These are phyloP conservation scores for Apostasia ramifera DNA, from an alignment of 106 monocot genomes.

Conservation along the genomic window DNA sequence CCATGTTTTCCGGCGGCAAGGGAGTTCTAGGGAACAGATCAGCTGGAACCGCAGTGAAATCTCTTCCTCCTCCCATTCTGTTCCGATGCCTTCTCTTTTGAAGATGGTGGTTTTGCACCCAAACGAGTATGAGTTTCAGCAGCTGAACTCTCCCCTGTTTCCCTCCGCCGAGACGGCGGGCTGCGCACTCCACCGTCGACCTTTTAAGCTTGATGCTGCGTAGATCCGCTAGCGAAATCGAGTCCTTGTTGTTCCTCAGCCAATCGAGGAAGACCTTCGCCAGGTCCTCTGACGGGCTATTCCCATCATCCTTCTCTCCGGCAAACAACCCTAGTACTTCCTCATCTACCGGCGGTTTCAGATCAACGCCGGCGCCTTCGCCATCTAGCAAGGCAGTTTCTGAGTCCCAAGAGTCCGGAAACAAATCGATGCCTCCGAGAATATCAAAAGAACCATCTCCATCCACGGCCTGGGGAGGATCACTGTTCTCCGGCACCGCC, in stretches of 20 bases:
- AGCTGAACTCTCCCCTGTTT: constrained; percentile 61
- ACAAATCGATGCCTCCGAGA: background rate
- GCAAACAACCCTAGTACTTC: background rate
- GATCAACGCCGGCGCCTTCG: constrained; percentile 5
- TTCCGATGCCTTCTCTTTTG: constrained; percentile 26
- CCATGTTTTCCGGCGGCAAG: background rate
- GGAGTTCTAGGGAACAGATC: background rate
- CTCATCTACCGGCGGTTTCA: background rate
- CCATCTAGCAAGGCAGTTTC: constrained; percentile 33
- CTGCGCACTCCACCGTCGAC: constrained; percentile 77
- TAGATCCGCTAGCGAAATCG: constrained; percentile 75
- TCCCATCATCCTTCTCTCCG: background rate
- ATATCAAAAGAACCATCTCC: background rate
- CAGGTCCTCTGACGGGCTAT: constrained; percentile 30
- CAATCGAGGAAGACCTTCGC: constrained; percentile 75
- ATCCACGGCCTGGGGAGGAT: background rate
- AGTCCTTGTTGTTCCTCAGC: constrained; percentile 75
- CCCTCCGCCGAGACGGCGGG: constrained; percentile 58
- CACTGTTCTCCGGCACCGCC: background rate
- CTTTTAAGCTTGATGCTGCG: constrained; percentile 58
- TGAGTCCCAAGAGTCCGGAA: constrained; percentile 32
- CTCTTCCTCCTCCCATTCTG: too few species aligned
- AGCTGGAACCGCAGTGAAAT: background rate
- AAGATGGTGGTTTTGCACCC: constrained; percentile 91
- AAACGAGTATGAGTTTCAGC: constrained; percentile 77